Evolutionary conservation across 352 stramenopile genomes (phyloP).

Genomic region (Phytophthora quininea): DNA sequence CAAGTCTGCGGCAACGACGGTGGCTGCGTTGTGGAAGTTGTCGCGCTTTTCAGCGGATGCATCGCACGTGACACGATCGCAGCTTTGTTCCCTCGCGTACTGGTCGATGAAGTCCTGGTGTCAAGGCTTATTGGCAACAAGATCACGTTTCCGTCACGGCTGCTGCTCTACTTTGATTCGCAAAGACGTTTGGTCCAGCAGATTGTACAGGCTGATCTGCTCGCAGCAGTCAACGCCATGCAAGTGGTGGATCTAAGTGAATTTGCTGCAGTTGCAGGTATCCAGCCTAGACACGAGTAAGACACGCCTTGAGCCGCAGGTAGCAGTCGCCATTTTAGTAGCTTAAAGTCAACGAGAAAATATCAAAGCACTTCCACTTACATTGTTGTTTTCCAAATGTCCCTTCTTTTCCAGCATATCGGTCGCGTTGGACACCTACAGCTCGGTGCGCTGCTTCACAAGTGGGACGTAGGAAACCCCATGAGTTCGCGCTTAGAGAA

Average conservation of each 20-base stretch:
- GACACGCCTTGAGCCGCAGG: too few species aligned
- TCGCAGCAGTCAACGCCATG: constrained; percentile 9
- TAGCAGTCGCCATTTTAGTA: too few species aligned
- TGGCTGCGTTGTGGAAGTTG: constrained; percentile 26
- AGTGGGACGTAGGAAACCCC: constrained; percentile 82
- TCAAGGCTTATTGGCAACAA: constrained; percentile 3
- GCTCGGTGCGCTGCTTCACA: constrained; percentile 57
- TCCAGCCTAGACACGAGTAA: neutral
- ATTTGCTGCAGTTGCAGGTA: neutral
- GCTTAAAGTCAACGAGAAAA: neutral
- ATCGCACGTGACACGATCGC: constrained; percentile 14
- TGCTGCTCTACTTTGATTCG: constrained; percentile 24
- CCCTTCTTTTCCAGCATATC: too few species aligned
- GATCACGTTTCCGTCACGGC: constrained; percentile 19
- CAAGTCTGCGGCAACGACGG: constrained; percentile 6
- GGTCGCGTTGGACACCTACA: constrained; percentile 15
- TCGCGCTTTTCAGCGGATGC: constrained; percentile 1
- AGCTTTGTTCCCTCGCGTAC: constrained; percentile 11
- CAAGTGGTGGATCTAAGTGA: neutral
- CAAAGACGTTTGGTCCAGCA: constrained; percentile 18
- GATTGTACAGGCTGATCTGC: constrained; percentile 21
- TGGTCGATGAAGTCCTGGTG: constrained; percentile 16
- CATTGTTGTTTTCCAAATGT: too few species aligned
- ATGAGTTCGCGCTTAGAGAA: constrained; percentile 69
- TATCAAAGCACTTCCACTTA: too few species aligned